Evolutionary conservation across 208 protist genomes (phyloP), one percentile per base, ranked within the genome.

Genomic region (Leishmania amazonensis): DNA sequence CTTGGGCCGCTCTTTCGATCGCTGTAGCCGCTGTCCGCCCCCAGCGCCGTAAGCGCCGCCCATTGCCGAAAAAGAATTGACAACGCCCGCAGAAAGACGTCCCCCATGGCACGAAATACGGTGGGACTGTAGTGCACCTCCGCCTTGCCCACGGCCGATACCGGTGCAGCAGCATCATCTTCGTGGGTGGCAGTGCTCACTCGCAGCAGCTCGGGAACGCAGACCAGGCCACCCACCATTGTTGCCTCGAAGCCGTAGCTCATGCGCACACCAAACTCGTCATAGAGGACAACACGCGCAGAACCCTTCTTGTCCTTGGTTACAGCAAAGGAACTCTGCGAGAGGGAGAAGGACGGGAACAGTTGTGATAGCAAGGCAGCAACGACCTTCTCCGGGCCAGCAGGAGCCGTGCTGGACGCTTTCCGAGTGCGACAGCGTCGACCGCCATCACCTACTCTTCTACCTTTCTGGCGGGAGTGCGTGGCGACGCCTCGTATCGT

Each of bases 211-310:
- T 76, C 58, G 4, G 83, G 83, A n/a, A 77, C 45, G 64, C 79
- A 80, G 47, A 86, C 38, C 15, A 83, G 68, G 21, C 95, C 95
- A 15, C 96, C 96, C 84, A 97, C 95, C 93, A 97, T 96, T n/a
- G 95, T 96, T n/a, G 91, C 91, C 81, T 99, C 98, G 47, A 99
- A 79, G 31, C 94, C 98, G 86, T 97, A 99, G 85, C 93, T 97
- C 93, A 99, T 98, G 64, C 94, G 90, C 77, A 99, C 94, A 54
- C 90, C 91, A 81, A 96, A 94, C 83, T 99, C 92, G 19, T 90
- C 86, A 87, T 97, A 98, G 74, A 98, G 89, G 17, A 99, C 95
- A 6, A 99, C 94, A 13, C 98, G 90, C 49, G 89, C 97, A 0
- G 98, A 98, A 45, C 86, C 82, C 28, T 91, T 88, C 85, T 99